A percentile compares a stretch with the other conserved stretches of the same genome.
Evolutionary conservation across 2,329 filamentous ascomycete species (phyloP).

Genomic region (Sarocladium brachiariae): DNA sequence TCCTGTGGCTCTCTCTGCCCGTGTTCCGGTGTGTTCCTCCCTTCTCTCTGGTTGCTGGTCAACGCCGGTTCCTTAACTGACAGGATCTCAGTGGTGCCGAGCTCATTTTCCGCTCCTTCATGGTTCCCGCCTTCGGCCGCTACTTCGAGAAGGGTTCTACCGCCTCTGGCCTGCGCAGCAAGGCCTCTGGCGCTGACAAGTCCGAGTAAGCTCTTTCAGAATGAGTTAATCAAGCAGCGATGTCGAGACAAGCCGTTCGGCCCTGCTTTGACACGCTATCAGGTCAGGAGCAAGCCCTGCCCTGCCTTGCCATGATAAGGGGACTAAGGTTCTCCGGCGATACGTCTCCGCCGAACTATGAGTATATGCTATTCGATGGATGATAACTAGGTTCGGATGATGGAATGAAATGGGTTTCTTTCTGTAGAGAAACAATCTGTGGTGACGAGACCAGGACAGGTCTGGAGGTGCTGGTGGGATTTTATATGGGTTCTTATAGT

Average conservation of each 20-base stretch:
- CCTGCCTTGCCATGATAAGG: background rate
- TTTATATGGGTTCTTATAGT: background rate
- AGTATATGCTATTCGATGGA: too few species aligned
- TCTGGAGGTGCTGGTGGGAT: background rate
- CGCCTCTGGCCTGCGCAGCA: slow-evolving; percentile 79
- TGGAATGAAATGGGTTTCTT: background rate
- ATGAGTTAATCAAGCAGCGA: background rate
- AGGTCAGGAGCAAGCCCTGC: background rate
- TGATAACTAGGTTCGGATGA: background rate
- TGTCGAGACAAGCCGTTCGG: background rate
- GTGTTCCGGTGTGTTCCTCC: slow-evolving; percentile 68
- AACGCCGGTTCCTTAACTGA: background rate
- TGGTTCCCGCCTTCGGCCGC: slow-evolving; percentile 84
- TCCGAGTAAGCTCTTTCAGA: slow-evolving; percentile 43
- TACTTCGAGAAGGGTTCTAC: slow-evolving; percentile 77
- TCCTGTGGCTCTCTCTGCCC: slow-evolving; percentile 96
- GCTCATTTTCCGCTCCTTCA: slow-evolving; percentile 91
- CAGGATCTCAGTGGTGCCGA: slow-evolving; percentile 69
- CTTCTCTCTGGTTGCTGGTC: slow-evolving; percentile 10
- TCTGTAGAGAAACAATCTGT: slow-evolving; percentile 2
- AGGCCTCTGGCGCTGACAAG: slow-evolving; percentile 73
- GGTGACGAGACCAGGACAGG: background rate
- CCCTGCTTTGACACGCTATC: background rate
- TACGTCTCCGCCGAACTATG: too few species aligned
- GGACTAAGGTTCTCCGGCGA: background rate